These are phyloP conservation scores for Xylaria sp. DNA, from an alignment of 2,329 filamentous ascomycete species.

Conservation along the genomic window DNA sequence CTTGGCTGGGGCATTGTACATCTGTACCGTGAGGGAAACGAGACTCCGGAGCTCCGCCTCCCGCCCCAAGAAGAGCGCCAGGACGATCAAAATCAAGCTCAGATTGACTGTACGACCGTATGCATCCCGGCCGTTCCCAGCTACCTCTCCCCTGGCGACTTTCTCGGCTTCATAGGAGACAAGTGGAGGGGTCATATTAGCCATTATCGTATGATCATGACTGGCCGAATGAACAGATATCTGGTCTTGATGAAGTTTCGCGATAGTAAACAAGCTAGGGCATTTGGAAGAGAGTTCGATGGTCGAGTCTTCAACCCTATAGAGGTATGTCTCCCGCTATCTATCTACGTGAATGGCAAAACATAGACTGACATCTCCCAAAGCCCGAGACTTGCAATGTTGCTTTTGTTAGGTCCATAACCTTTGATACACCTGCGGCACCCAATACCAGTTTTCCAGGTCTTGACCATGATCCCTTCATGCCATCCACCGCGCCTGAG, in stretches of 20 bases:
- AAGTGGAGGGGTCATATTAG: slow-evolving; percentile 86
- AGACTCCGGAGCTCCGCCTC: slow-evolving; percentile 68
- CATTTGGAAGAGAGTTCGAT: slow-evolving; percentile 89
- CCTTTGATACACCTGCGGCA: slow-evolving; percentile 74
- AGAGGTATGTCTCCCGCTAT: slow-evolving; percentile 68
- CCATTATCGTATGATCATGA: slow-evolving; percentile 95
- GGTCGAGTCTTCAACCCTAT: slow-evolving; percentile 93
- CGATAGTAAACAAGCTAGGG: slow-evolving; percentile 75
- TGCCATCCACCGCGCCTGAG: slow-evolving; percentile 58
- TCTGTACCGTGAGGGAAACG: slow-evolving; percentile 86
- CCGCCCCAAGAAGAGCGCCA: slow-evolving; percentile 47
- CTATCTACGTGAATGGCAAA: slow-evolving; percentile 29
- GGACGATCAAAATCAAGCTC: slow-evolving; percentile 43
- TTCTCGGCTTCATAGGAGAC: slow-evolving; percentile 91
- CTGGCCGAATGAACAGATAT: slow-evolving; percentile 87
- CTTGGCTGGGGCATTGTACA: slow-evolving; percentile 94
- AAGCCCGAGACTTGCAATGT: slow-evolving; percentile 94
- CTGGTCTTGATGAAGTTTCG: slow-evolving; percentile 96
- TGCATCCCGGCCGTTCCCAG: slow-evolving; percentile 95
- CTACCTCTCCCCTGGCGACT: slow-evolving; percentile 90
- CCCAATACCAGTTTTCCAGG: slow-evolving; percentile 66
- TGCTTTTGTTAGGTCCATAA: slow-evolving; percentile 92
- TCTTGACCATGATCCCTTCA: slow-evolving; percentile 72
- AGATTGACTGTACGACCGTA: slow-evolving; percentile 80
- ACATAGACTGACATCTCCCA: slow-evolving; percentile 40